Conservation (phyloP, 2,329 filamentous ascomycete species). For the Aspergillus sp. region DNA sequence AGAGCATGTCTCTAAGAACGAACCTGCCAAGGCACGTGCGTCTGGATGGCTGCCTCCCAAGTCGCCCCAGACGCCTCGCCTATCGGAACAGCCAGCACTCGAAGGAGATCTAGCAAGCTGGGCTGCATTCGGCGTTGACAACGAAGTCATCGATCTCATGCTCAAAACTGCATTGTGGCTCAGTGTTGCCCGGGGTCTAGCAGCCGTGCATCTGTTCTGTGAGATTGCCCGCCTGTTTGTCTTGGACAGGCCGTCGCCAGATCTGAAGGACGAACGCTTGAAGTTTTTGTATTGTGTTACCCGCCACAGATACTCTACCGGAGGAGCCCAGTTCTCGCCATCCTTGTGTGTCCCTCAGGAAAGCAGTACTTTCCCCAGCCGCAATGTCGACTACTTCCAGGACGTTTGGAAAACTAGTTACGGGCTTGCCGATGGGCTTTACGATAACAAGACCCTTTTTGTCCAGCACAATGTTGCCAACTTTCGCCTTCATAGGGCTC, state of each 20-base stretch:
- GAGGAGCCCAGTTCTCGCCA: slow-evolving; percentile 12
- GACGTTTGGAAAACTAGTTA: slow-evolving; percentile 24
- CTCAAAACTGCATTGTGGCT: slow-evolving; percentile 34
- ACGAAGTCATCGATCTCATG: slow-evolving; percentile 23
- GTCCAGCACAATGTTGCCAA: slow-evolving; percentile 12
- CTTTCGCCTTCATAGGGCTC: slow-evolving; percentile 9
- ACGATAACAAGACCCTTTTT: slow-evolving; percentile 15
- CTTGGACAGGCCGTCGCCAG: slow-evolving; percentile 13
- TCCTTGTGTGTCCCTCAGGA: slow-evolving; percentile 19
- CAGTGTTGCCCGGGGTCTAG: slow-evolving; percentile 29
- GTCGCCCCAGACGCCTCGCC: slow-evolving; percentile 14
- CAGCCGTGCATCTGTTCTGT: slow-evolving; percentile 35
- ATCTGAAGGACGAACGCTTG: slow-evolving; percentile 9
- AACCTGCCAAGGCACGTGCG: slow-evolving; percentile 23
- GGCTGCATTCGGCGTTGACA: slow-evolving; percentile 9
- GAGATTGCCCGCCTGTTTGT: slow-evolving; percentile 32
- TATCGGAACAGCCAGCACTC: slow-evolving; percentile 14
- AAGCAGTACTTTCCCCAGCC: slow-evolving; percentile 6
- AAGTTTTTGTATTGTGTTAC: slow-evolving; percentile 23
- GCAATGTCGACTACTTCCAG: slow-evolving; percentile 26
- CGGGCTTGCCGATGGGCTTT: slow-evolving; percentile 14
- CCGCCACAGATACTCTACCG: slow-evolving; percentile 20
- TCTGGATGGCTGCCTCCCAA: slow-evolving; percentile 27
- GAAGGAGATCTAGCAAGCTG: slow-evolving; percentile 22
- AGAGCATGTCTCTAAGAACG: slow-evolving; percentile 13